Conservation (phyloP, 139 green algal species). For the Micromonas pusilla region DNA sequence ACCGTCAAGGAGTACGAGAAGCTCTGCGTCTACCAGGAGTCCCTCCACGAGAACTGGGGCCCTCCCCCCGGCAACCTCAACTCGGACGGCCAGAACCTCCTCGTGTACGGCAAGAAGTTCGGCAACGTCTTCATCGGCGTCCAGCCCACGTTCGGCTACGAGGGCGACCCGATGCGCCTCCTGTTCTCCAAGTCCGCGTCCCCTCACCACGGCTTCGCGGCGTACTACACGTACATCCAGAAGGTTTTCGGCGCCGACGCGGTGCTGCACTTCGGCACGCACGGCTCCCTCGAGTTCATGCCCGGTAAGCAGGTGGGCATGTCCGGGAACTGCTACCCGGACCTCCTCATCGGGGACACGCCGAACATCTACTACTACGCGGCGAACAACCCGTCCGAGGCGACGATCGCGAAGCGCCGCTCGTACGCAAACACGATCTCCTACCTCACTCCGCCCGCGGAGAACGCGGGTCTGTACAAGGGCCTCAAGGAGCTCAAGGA, state of each 20-base stretch:
- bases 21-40: constrained; percentile 65
- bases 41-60: constrained; percentile 98
- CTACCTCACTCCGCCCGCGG: constrained; percentile 95
- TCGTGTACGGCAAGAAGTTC: constrained; percentile 93
- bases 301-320: constrained; percentile 97
- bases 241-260: constrained; percentile 90
- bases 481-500: constrained; percentile 76
- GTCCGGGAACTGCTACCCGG: constrained; percentile 92
- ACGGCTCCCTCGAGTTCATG: constrained; percentile 99
- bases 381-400: constrained; percentile 98
- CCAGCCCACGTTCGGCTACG: constrained; percentile 98
- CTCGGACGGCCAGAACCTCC: constrained; percentile 90
- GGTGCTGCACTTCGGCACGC: constrained; percentile 98
- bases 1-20: constrained; percentile 45
- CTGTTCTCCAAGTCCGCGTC: constrained; percentile 88
- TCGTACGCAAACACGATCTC: constrained; percentile 99
- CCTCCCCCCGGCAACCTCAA: constrained; percentile 91
- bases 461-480: constrained; percentile 99
- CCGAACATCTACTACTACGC: constrained; percentile 99
- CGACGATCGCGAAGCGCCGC: constrained; percentile 97
- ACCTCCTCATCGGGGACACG: constrained; percentile 91
- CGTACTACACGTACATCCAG: constrained; percentile 99
- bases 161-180: constrained; percentile 98
- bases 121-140: constrained; percentile 99
- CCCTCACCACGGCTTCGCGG: constrained; percentile 98